Evolutionary conservation across 2,329 filamentous ascomycete genomes (phyloP).

Genomic region (Beauveria brongniartii): DNA sequence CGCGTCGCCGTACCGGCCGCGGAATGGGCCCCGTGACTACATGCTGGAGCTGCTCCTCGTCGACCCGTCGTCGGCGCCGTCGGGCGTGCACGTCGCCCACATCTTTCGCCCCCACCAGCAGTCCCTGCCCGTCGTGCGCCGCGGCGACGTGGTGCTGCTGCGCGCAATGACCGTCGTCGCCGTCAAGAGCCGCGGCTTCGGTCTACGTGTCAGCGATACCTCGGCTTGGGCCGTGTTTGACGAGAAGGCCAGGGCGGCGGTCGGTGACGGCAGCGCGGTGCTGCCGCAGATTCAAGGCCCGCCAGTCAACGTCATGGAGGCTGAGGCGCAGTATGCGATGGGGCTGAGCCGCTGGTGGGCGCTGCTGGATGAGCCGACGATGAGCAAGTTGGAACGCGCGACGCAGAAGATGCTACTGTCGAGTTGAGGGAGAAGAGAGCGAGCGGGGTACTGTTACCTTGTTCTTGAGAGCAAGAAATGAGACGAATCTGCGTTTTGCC

Average conservation of each 20-base stretch:
- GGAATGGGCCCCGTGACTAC: slow-evolving; percentile 50
- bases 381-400: slow-evolving; percentile 41
- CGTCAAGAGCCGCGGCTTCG: slow-evolving; percentile 47
- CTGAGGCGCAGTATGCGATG: slow-evolving; percentile 41
- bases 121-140: slow-evolving; percentile 44
- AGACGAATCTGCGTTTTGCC: neutral
- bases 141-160: slow-evolving; percentile 52
- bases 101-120: slow-evolving; percentile 52
- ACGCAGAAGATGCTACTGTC: neutral
- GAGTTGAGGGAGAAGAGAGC: neutral
- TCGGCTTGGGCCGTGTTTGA: slow-evolving; percentile 58
- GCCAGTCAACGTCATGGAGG: slow-evolving; percentile 46
- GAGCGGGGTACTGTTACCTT: neutral
- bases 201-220: slow-evolving; percentile 43
- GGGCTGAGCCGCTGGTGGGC: slow-evolving; percentile 42
- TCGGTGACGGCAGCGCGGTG: slow-evolving; percentile 20
- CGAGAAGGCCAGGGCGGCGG: slow-evolving; percentile 18
- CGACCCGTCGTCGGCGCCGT: slow-evolving; percentile 46
- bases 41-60: slow-evolving; percentile 50
- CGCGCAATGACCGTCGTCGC: slow-evolving; percentile 47
- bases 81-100: slow-evolving; percentile 44
- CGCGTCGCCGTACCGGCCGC: slow-evolving; percentile 43
- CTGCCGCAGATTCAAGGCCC: slow-evolving; percentile 50
- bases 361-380: slow-evolving; percentile 37
- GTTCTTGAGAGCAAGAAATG: neutral